Conservation (phyloP, 306 rosid species). For the Neltuma alba region DNA sequence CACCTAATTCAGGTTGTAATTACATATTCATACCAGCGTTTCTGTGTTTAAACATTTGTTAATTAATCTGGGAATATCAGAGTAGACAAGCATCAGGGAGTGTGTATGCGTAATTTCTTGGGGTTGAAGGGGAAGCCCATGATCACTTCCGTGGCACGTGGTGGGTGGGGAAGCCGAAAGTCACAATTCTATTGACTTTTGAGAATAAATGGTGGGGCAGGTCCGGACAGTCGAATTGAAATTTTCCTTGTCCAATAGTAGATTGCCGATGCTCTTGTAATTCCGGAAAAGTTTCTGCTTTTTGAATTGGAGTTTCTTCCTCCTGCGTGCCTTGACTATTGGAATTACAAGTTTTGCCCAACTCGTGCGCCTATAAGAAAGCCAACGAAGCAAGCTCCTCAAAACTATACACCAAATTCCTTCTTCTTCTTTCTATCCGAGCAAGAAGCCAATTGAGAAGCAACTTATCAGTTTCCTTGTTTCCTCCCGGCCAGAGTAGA, state of each 20-base stretch:
- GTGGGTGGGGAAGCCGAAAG: not conserved
- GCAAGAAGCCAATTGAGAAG: slow-evolving; percentile 21
- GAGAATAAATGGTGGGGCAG: not conserved
- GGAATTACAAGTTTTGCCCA: slow-evolving; percentile 16
- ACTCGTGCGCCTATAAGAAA: slow-evolving; percentile 25
- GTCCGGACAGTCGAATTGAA: slow-evolving; percentile 23
- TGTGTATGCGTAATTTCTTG: not conserved
- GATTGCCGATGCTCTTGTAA: not conserved
- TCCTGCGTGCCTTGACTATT: slow-evolving; percentile 39
- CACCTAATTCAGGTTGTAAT: not conserved
- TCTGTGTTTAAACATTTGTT: not conserved
- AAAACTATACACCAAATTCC: slow-evolving; percentile 19
- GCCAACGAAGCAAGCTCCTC: not conserved
- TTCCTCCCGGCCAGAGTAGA: not conserved
- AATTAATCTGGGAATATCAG: not conserved
- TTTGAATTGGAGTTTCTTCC: slow-evolving; percentile 33
- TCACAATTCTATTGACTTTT: slow-evolving; percentile 7
- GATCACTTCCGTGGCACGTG: not conserved
- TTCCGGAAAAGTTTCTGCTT: slow-evolving; percentile 34
- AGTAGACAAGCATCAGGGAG: not conserved
- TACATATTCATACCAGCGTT: not conserved
- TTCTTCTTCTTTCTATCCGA: slow-evolving; percentile 19
- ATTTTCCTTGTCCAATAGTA: slow-evolving; percentile 18
- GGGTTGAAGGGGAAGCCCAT: not conserved
- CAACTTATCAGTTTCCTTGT: not conserved